Conservation (phyloP, 2,329 filamentous ascomycete genomes). For the Botrytis fragariae region DNA sequence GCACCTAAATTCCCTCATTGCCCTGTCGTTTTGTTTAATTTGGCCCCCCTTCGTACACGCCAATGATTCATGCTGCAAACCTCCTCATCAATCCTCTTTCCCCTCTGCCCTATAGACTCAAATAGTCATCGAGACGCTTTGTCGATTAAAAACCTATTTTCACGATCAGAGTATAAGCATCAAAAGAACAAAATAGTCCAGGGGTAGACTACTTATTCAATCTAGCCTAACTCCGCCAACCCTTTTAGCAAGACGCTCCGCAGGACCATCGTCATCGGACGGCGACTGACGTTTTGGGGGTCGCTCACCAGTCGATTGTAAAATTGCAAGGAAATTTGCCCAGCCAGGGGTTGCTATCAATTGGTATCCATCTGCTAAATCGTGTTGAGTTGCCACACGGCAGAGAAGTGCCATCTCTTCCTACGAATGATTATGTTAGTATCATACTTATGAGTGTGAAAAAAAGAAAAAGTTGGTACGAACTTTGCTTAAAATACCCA, state of each 20-base stretch:
- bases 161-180: constrained; percentile 4
- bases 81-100: background rate
- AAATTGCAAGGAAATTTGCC: constrained; percentile 89
- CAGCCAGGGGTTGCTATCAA: constrained; percentile 86
- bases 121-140: background rate
- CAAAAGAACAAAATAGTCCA: constrained; percentile 11
- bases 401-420: constrained; percentile 86
- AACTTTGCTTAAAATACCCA: constrained; percentile 85
- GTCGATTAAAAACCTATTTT: constrained; percentile 4
- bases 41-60: background rate
- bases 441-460: background rate
- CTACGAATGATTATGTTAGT: constrained; percentile 47
- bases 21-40: background rate
- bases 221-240: constrained; percentile 60
- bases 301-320: constrained; percentile 97
- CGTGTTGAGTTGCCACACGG: constrained; percentile 77
- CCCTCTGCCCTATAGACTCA: background rate
- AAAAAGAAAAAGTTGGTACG: constrained; percentile 34
- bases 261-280: constrained; percentile 36
- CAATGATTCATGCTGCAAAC: background rate
- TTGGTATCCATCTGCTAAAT: constrained; percentile 76
- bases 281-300: constrained; percentile 68
- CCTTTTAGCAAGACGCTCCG: constrained; percentile 57
- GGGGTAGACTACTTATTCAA: constrained; percentile 23
- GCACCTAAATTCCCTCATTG: background rate